phyloP scores from a whole-genome alignment of 2,329 filamentous ascomycete genomes.

The Stemphylium vesicarium region DNA sequence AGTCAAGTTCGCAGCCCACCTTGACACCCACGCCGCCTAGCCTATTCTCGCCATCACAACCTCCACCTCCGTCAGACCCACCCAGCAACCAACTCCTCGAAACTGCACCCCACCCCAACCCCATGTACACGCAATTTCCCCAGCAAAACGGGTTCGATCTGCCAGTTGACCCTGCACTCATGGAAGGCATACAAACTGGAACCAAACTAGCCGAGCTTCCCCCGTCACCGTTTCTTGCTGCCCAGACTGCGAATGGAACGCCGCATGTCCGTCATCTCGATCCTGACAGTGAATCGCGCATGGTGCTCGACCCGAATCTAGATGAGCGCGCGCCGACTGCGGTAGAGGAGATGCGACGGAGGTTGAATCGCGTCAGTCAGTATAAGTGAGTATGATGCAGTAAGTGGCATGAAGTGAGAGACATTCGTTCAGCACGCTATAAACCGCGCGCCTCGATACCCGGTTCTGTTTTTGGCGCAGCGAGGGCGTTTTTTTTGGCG shows the following conservation, averaged over 20 bases:
- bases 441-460: too few species aligned
- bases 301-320: conserved; percentile 7
- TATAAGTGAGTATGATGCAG: neutral
- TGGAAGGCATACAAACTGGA: conserved; percentile 49
- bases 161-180: conserved; percentile 68
- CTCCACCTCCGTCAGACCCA: conserved; percentile 25
- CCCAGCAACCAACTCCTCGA: conserved; percentile 39
- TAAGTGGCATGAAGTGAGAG: neutral
- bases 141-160: conserved; percentile 57
- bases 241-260: conserved; percentile 18
- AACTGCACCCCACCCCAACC: conserved; percentile 37
- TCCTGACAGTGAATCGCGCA: neutral
- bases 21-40: conserved; percentile 20
- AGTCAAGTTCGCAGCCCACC: conserved; percentile 10
- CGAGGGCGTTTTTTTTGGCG: neutral
- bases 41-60: conserved; percentile 14
- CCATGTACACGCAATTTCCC: conserved; percentile 28
- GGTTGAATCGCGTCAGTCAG: conserved; percentile 23
- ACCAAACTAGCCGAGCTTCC: conserved; percentile 39
- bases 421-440: too few species aligned
- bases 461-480: neutral
- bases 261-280: conserved; percentile 19
- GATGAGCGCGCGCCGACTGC: conserved; percentile 26
- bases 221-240: conserved; percentile 44
- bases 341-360: conserved; percentile 31